Base-by-base conservation (phyloP, 257 asterid species). In the Solanum piurae region DNA sequence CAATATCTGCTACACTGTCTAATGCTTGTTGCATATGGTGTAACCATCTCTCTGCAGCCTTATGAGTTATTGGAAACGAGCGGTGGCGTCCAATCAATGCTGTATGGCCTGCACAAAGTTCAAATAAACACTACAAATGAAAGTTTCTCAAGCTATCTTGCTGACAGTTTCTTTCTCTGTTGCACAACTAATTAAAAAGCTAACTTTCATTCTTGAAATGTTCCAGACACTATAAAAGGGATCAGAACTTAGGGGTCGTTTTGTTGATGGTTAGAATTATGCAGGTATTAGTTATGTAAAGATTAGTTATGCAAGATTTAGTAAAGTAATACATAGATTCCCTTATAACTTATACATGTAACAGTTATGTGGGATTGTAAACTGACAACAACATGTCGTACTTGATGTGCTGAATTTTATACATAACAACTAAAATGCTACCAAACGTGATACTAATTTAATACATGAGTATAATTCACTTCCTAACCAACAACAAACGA, bases 71-170 rank as follows among this genome's bases (percentile, higher is more conserved):
- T 0, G 98, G 95, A 87, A 97, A 97, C 40, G 99, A 98, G 42
- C 98, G 96, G 91, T 97, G 99, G 20, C 99, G 98, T n/a, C 92
- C 98, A 90, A 97, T 97, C 93, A 97, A 83, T 49, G 99, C 98
- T n/a, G 98, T 98, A 91, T 94, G 98, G 88, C 99, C 99, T 95
- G 91, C 89, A 87, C 31, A 89, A 82, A 83, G 72, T 27, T 34
- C 84, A 44, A 79, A 46, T 25, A 44, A 77, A 42, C 84, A 40
- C n/a, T 25, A 44, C 37, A 42, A 42, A 42, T 42, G 84, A 44
- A 52, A 27, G 46, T 77, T 42, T 42, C 84, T 42, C 36, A 79
- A 79, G 64, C 64, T 8, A 44, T 16, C 84, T 79, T 79, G 84
- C 37, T 44, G 38, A 27, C 38, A 42, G 46, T 64, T 75, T 40